Evolutionary conservation across 2,329 filamentous ascomycete species (phyloP), one percentile per base, ranked within the genome.

Genomic region (Apiospora rasikravindrae): DNA sequence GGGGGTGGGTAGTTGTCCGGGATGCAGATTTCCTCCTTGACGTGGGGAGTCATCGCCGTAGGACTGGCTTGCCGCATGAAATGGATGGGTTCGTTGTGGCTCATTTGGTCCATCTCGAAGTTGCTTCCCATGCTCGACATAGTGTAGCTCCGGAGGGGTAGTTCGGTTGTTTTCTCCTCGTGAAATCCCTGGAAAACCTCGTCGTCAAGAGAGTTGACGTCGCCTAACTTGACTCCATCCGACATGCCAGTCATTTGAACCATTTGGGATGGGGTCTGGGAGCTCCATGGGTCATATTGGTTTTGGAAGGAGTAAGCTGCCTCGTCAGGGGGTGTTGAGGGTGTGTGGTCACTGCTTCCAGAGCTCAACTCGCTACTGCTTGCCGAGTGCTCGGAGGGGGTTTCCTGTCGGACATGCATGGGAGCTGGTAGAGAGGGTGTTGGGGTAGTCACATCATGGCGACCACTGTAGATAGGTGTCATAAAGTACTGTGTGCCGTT

Each of bases 331-430:
- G 83, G 83, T 2, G 84, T 84, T 40, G 78, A 77, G 13, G 83
- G 84, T n/a, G 79, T 78, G 68, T 77, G 74, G 69, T 86, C 84
- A 71, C 80, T 81, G n/a, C 85, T 83, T 5, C 81, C 77, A 22
- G 83, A 83, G 49, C 83, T 85, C 29, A 80, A 78, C 37, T 77
- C 78, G 69, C 80, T 82, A 71, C 82, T 81, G 71, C 81, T 81
- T 0, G 79, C 79, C 29, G 83, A 83, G 40, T 82, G 79, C 16
- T 81, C 84, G 16, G 81, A 81, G 10, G 84, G 82, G 10, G 83
- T 84, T 42, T 74, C 77, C 57, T 80, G 79, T 37, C 81, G 81
- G 69, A 73, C 77, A 74, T 74, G 73, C 44, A 42, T 47, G 1
- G 73, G 74, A 69, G 71, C 72, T 16, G 37, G 40, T 26, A 11